Evolutionary conservation across 2,329 filamentous ascomycete species (phyloP), one percentile per base, ranked within the genome.

Genomic region (Sporothrix pallida): DNA sequence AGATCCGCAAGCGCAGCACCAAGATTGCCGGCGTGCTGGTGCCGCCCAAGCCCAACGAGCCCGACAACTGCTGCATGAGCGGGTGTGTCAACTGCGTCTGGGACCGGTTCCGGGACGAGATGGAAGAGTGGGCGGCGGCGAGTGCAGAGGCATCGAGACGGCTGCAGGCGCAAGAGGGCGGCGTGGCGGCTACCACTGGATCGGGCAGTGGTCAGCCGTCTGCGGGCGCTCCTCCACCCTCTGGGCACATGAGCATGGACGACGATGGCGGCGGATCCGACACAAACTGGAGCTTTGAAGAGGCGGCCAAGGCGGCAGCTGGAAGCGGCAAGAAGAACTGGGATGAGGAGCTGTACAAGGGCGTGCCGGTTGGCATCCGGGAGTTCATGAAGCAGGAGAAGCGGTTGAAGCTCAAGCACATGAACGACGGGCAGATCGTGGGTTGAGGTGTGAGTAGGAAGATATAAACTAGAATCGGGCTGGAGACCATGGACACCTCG

Each of bases 311-410:
- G 63, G 12, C 44, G 10, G 23, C 65, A 12, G 23, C 37, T 6
- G 37, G 26, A n/a, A 37, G 76, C 81, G 62, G 78, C 76, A 79
- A 78, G 60, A 84, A 82, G 78, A 37, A 84, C 78, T 88, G 85
- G 85, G 86, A 89, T 72, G 90, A 90, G 1, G 90, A 93, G 69
- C 80, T 97, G 50, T 97, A 97, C 79, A 88, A 89, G 69, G 89
- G 89, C 77, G 90, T 99, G 71, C 95, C 96, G 0, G 93, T 98
- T 10, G 96, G 95, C 0, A 98, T 99, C 77, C 87, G 93, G 75
- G 95, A 97, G 81, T 99, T 99, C 79, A 98, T 99, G 95, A 94
- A 92, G 85, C 94, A 92, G 75, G 96, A 99, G 85, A 98, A 98
- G 87, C 91, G 86, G 81, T 82, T 99, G 75, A 95, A 93, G 82